Evolutionary conservation across 2,329 filamentous ascomycete species (phyloP), one percentile per base, ranked within the genome.

Genomic region (Scedosporium dehoogii): DNA sequence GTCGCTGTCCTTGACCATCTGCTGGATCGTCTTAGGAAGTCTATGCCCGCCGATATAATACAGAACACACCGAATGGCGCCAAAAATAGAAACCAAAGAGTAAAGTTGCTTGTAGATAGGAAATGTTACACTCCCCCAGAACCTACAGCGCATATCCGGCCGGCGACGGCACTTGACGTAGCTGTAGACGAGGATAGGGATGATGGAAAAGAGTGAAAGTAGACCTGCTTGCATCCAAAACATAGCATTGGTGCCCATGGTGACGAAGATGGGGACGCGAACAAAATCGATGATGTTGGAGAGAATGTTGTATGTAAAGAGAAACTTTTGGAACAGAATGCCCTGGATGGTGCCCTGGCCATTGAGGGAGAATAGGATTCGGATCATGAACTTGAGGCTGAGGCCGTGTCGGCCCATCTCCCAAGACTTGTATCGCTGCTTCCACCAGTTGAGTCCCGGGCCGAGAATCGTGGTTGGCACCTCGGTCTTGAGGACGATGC

Each of bases 41-140:
- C 21, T 25, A 27, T 61, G 59, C 5, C 59, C 59, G 12, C 59
- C 59, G 21, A 61, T 41, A 42, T 51, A 61, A 41, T n/a, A 61
- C 41, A 53, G 18, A 21, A 61, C 59, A 42, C 59, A 61, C 14
- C 59, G 41, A 3, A 61, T 38, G 3, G 33, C 59, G 44, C 59
- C 59, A 29, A 51, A 51, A 6, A 61, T 53, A n/a, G 33, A 51
- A 12, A 61, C 46, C 14, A 53, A 25, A n/a, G 21, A 51, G n/a
- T 61, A 61, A 21, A 61, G 25, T 4, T 38, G 33, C 59, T 61
- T 61, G 59, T 61, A 61, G 12, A 61, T 27, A 21, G 59, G 59
- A 42, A 27, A 61, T 12, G 59, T 61, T 9, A 61, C 2, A 16
- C 38, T 41, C 2, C 18, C 53, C 59, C 33, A 61, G 59, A 48